Conservation (phyloP, 768 basidiomycete species). For the Trametes cingulata region DNA sequence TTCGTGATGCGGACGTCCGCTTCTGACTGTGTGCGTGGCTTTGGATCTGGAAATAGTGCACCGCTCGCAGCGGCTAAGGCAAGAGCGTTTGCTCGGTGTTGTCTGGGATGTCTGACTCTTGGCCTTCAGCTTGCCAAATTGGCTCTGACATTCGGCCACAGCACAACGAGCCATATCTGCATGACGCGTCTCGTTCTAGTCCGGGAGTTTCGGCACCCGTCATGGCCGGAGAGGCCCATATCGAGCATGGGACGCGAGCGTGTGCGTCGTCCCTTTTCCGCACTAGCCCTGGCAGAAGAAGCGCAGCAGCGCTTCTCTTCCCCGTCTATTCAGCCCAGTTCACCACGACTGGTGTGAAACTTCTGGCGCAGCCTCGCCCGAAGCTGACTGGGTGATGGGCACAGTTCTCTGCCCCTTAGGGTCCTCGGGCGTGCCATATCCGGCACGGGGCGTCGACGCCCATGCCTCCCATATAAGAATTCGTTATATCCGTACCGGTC, state of each 20-base stretch:
- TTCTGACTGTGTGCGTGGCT: background rate
- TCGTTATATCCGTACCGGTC: background rate
- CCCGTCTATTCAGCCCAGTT: conserved; percentile 14
- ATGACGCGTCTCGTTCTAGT: background rate
- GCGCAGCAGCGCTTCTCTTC: conserved; percentile 16
- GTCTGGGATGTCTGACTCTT: background rate
- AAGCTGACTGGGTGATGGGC: conserved; percentile 1
- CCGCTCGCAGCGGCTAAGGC: background rate
- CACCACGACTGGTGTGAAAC: conserved; percentile 11
- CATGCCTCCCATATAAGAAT: conserved; percentile 1
- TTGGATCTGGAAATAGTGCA: background rate
- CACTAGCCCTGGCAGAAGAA: conserved; percentile 13
- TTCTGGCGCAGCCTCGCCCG: background rate
- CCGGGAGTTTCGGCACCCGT: conserved; percentile 13
- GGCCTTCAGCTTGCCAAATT: background rate
- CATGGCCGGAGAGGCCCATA: conserved; percentile 14
- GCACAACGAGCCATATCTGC: background rate
- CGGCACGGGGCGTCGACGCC: background rate
- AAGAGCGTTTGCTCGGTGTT: background rate
- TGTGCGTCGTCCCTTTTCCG: conserved; percentile 14
- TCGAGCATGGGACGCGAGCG: conserved; percentile 17
- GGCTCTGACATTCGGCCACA: background rate
- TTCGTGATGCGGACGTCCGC: background rate
- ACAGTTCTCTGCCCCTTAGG: background rate
- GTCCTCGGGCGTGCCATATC: conserved; percentile 4